Evolutionary conservation across 2,329 filamentous ascomycete genomes (phyloP).

Genomic region (Triangularia setosa): DNA sequence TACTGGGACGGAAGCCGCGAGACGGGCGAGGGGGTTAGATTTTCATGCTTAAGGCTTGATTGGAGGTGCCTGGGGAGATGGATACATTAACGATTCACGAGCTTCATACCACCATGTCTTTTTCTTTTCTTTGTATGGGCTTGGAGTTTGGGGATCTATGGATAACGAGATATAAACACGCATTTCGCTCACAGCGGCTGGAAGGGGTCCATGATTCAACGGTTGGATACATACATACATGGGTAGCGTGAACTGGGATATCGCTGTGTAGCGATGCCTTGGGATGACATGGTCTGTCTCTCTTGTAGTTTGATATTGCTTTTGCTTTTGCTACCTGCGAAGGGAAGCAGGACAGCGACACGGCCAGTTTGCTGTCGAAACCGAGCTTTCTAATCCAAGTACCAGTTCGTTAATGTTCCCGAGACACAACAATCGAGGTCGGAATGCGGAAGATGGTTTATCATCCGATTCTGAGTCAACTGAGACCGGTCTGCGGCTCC

Average conservation of each 20-base stretch:
- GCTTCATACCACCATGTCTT: background rate
- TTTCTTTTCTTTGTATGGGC: background rate
- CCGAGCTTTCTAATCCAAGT: no score
- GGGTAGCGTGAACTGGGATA: background rate
- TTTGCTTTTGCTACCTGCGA: background rate
- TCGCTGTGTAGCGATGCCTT: background rate
- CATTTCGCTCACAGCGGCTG: background rate
- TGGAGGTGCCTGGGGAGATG: background rate
- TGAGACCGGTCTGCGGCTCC: background rate
- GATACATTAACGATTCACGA: background rate
- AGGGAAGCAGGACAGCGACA: no score
- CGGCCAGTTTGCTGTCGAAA: no score
- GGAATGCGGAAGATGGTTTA: background rate
- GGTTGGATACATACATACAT: background rate
- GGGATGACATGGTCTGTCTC: background rate
- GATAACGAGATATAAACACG: background rate
- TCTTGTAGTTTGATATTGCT: background rate
- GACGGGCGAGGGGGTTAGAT: background rate
- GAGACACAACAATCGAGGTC: no score
- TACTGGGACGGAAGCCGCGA: background rate
- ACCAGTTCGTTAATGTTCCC: no score
- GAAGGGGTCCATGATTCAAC: background rate
- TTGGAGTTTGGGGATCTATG: background rate
- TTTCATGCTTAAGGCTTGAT: background rate
- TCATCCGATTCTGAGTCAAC: background rate